phyloP scores from a whole-genome alignment of 192 early-diverging fungal species.

The Coemansia biformis region DNA sequence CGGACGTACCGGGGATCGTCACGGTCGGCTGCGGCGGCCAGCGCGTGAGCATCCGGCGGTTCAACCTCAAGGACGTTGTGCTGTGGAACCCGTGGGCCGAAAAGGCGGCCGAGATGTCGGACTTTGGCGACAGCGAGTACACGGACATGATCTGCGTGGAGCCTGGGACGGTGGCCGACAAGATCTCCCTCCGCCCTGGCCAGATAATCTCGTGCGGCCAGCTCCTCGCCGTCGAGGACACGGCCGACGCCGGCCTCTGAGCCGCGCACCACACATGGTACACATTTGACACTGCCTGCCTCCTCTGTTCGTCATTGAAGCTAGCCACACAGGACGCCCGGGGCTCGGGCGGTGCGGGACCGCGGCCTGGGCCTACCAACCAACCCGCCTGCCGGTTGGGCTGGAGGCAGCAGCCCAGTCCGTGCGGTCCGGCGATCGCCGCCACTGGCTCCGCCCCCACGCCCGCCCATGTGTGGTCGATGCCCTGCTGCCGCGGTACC shows the following conservation, averaged over 20 bases:
- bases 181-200: slow-evolving; percentile 60
- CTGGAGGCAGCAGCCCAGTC: no score
- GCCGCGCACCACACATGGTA: no score
- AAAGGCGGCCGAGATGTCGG: slow-evolving; percentile 81
- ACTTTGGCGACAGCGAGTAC: slow-evolving; percentile 87
- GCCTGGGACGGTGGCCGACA: slow-evolving; percentile 65
- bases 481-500: no score
- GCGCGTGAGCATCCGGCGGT: slow-evolving; percentile 19
- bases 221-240: slow-evolving; percentile 42
- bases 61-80: slow-evolving; percentile 56
- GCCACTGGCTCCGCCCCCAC: no score
- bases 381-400: no score
- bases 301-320: no score
- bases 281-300: no score
- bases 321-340: no score
- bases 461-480: no score
- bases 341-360: no score
- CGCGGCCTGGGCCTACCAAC: no score
- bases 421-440: no score
- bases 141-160: slow-evolving; percentile 89
- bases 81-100: slow-evolving; percentile 98
- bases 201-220: slow-evolving; percentile 71
- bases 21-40: slow-evolving; percentile 21
- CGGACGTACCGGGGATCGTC: slow-evolving; percentile 54
- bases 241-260: not conserved